phyloP scores from a whole-genome alignment of 805 yeast genomes.

The Wickerhamomyces mucosus region DNA sequence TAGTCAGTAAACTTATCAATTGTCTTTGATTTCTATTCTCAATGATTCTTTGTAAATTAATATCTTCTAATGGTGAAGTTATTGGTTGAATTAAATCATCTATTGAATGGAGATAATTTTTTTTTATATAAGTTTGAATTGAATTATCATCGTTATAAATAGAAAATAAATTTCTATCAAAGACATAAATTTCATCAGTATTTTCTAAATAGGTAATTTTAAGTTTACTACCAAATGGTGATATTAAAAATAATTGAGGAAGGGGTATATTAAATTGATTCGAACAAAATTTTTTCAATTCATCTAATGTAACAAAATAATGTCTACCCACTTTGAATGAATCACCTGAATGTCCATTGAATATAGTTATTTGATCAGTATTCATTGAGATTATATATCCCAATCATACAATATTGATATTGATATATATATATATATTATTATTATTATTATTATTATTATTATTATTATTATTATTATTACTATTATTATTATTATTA shows the following conservation, averaged over 20 bases:
- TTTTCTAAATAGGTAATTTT: conserved; percentile 34
- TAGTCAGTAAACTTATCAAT: conserved; percentile 26
- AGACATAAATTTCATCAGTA: conserved; percentile 48
- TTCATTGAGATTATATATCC: too few relatives aligned
- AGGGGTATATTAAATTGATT: conserved; percentile 31
- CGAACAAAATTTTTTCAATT: conserved; percentile 31
- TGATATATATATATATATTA: too few relatives aligned
- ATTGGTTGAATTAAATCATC: conserved; percentile 23
- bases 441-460: too few relatives aligned
- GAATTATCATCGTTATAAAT: conserved; percentile 14
- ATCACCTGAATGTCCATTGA: conserved; percentile 38
- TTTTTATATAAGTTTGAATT: conserved; percentile 10
- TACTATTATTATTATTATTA: too few relatives aligned
- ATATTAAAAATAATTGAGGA: conserved; percentile 38
- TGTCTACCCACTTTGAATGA: conserved; percentile 26
- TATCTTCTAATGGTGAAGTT: conserved; percentile 26
- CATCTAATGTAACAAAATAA: conserved; percentile 31
- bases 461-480: too few relatives aligned
- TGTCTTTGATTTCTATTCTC: conserved; percentile 15
- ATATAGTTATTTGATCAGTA: conserved; percentile 7
- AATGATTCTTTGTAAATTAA: conserved; percentile 11
- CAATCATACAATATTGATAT: too few relatives aligned
- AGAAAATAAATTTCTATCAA: conserved; percentile 51
- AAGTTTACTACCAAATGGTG: conserved; percentile 58
- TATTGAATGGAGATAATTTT: conserved; percentile 4